phyloP scores from a whole-genome alignment of 805 yeast genomes.

The Candida nanaspora region DNA sequence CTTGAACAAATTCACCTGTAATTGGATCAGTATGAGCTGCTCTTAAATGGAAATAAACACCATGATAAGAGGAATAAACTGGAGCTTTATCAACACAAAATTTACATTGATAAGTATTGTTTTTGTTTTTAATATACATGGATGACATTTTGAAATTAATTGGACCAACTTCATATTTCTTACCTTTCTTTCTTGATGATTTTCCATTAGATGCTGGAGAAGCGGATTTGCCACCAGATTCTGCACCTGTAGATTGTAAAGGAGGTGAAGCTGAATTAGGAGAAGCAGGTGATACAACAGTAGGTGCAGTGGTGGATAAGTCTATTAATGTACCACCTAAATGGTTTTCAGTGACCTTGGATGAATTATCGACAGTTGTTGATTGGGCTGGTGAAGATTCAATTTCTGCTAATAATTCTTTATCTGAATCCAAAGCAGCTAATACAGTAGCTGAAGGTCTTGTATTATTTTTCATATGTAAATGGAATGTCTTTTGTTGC shows the following conservation, averaged over 20 bases:
- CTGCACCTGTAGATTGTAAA: too few species aligned
- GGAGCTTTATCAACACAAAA: constrained; percentile 9
- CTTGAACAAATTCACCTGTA: constrained; percentile 10
- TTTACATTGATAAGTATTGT: constrained; percentile 10
- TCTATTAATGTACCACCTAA: too few species aligned
- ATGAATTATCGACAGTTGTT: too few species aligned
- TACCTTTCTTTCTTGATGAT: background rate
- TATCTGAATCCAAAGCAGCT: constrained; percentile 1
- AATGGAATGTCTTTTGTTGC: constrained; percentile 1
- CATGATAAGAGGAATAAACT: constrained; percentile 14
- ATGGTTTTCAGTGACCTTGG: too few species aligned
- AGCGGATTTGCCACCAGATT: too few species aligned
- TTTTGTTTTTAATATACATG: constrained; percentile 11
- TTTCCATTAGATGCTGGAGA: too few species aligned
- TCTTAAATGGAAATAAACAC: constrained; percentile 17
- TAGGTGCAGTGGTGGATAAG: too few species aligned
- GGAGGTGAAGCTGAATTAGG: too few species aligned
- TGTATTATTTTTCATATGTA: background rate
- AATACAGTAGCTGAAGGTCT: background rate
- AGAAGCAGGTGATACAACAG: too few species aligned
- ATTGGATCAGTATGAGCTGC: constrained; percentile 12
- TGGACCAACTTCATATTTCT: constrained; percentile 5
- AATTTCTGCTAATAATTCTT: background rate
- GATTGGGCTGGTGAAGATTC: too few species aligned
- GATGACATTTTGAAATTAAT: constrained; percentile 10